Evolutionary conservation across 164 flowering plant species (phyloP).

Genomic region (Magnolia officinalis): DNA sequence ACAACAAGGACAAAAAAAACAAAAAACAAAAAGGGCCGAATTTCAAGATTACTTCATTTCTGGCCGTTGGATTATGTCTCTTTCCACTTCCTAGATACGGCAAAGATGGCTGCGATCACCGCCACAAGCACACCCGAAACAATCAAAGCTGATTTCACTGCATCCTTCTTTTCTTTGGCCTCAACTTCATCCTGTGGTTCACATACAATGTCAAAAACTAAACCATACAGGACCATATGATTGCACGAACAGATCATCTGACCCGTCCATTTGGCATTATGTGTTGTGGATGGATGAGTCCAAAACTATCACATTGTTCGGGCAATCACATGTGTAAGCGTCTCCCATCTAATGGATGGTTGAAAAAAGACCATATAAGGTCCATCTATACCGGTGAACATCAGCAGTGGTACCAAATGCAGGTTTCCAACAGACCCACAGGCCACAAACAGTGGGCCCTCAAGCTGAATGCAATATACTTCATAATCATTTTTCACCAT

Average conservation of each 20-base stretch:
- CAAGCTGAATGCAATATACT: no score
- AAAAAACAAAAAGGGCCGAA: neutral
- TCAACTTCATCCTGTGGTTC: neutral
- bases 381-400: no score
- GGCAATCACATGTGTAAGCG: neutral
- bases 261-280: neutral
- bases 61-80: neutral
- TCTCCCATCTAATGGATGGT: neutral
- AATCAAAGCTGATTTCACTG: conserved; percentile 6
- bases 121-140: conserved; percentile 10
- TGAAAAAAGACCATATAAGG: neutral
- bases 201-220: neutral
- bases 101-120: conserved; percentile 8
- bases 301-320: neutral
- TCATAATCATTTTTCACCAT: no score
- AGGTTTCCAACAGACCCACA: no score
- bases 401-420: no score
- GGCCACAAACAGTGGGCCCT: no score
- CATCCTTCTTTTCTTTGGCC: neutral
- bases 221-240: neutral
- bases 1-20: no score
- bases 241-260: neutral
- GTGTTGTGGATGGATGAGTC: neutral
- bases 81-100: conserved; percentile 9
- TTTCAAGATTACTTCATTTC: no score